Evolutionary conservation across 257 asterid species (phyloP).

Genomic region (Solanum stenotomum): DNA sequence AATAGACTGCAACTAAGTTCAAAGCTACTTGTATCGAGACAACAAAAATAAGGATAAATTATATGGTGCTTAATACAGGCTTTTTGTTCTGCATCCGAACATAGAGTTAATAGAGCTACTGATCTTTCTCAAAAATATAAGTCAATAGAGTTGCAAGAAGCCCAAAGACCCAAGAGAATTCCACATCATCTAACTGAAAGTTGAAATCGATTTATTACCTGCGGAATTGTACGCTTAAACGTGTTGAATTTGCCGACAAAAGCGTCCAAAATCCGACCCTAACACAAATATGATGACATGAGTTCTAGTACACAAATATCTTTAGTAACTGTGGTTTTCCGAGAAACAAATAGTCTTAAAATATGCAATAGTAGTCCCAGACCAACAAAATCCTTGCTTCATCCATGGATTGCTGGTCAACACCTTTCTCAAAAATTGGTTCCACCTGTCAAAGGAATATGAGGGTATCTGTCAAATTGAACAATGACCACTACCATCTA

Average conservation of each 20-base stretch:
- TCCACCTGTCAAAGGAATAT: slow-evolving; percentile 52
- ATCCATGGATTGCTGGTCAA: slow-evolving; percentile 92
- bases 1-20: neutral
- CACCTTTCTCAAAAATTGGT: slow-evolving; percentile 95
- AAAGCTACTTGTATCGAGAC: neutral
- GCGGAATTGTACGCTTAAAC: slow-evolving; percentile 94
- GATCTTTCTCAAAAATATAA: neutral
- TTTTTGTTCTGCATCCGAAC: neutral
- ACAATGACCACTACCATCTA: neutral
- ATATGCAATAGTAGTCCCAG: slow-evolving; percentile 2
- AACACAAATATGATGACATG: slow-evolving; percentile 6
- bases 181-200: neutral
- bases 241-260: slow-evolving; percentile 97
- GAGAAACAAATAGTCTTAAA: neutral
- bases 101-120: neutral
- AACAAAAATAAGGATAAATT: neutral
- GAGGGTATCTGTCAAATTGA: neutral
- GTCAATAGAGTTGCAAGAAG: neutral
- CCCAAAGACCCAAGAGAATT: neutral
- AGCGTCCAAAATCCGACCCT: slow-evolving; percentile 99
- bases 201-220: slow-evolving; percentile 38
- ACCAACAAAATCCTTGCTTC: slow-evolving; percentile 94
- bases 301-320: neutral
- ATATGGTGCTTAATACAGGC: neutral
- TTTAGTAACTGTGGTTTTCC: neutral